These are phyloP conservation scores for Oryza meyeriana DNA, from an alignment of 176 grass and related monocot genomes.

Conservation along the genomic window DNA sequence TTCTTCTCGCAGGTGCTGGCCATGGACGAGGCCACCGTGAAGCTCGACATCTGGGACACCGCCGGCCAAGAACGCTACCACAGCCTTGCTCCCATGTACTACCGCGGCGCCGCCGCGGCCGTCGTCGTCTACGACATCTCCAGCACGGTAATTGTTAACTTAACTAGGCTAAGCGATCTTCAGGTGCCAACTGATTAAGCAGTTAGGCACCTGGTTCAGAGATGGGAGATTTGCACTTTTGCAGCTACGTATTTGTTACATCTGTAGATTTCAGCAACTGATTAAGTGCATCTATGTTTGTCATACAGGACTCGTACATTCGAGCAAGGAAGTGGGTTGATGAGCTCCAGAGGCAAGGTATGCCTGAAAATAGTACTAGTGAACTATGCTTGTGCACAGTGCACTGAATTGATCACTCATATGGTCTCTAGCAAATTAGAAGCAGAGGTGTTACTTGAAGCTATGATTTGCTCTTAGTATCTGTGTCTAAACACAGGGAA, in stretches of 20 bases:
- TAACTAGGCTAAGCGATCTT: not conserved
- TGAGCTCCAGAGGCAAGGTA: slow-evolving; percentile 68
- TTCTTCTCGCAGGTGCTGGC: slow-evolving; percentile 77
- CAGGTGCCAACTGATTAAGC: not conserved
- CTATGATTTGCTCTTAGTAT: not conserved
- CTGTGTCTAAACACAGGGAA: slow-evolving; percentile 43
- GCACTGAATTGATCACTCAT: not conserved
- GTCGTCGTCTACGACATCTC: slow-evolving; percentile 86
- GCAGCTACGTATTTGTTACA: not conserved
- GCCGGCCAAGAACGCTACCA: slow-evolving; percentile 78
- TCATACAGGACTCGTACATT: slow-evolving; percentile 49
- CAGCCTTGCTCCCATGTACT: slow-evolving; percentile 88
- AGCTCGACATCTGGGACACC: slow-evolving; percentile 88
- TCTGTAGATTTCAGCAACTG: not conserved
- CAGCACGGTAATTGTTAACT: slow-evolving; percentile 29
- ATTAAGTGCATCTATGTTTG: not conserved
- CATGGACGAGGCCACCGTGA: slow-evolving; percentile 50
- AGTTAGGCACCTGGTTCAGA: not conserved
- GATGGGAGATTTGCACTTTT: too few species aligned
- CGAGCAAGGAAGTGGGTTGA: slow-evolving; percentile 59
- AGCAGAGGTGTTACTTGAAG: not conserved
- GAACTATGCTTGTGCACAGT: not conserved
- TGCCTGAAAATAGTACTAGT: not conserved
- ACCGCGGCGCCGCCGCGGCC: slow-evolving; percentile 62
- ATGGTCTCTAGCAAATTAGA: not conserved